Percentiles rank a stretch among this genome's conserved stretches.
phyloP scores from a whole-genome alignment of 495 filamentous ascomycete genomes.

The Tuber calosporum region DNA sequence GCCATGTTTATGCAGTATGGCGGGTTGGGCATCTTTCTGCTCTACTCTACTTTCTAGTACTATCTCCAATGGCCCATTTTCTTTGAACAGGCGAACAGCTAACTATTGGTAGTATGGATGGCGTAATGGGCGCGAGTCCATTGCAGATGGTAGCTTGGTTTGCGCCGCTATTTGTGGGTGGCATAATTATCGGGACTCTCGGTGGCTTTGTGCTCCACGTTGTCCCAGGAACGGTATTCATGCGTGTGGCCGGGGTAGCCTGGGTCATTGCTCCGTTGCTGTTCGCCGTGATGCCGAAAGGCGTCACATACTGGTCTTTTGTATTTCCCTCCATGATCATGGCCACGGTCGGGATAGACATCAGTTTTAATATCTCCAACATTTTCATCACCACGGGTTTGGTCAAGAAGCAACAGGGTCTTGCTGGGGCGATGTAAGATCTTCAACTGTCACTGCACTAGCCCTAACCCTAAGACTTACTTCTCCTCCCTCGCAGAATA shows the following conservation, averaged over 20 bases:
- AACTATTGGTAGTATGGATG: slow-evolving; percentile 52
- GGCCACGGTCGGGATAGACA: slow-evolving; percentile 73
- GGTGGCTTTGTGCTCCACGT: slow-evolving; percentile 74
- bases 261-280: slow-evolving; percentile 60
- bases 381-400: slow-evolving; percentile 75
- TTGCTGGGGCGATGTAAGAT: slow-evolving; percentile 58
- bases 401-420: slow-evolving; percentile 61
- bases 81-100: slow-evolving; percentile 12
- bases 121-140: slow-evolving; percentile 57
- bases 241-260: slow-evolving; percentile 60
- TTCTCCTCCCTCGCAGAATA: slow-evolving; percentile 42
- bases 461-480: slow-evolving; percentile 39
- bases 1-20: slow-evolving; percentile 72
- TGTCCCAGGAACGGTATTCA: slow-evolving; percentile 62
- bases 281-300: slow-evolving; percentile 62
- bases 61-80: not conserved
- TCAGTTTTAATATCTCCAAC: slow-evolving; percentile 75
- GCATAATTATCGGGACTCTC: slow-evolving; percentile 60
- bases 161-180: slow-evolving; percentile 66
- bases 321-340: slow-evolving; percentile 78
- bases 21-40: slow-evolving; percentile 64
- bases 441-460: slow-evolving; percentile 41
- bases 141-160: slow-evolving; percentile 74
- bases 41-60: slow-evolving; percentile 73
- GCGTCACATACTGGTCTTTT: slow-evolving; percentile 61